phyloP scores from a whole-genome alignment of 164 flowering plant species.

The Santalum album region DNA sequence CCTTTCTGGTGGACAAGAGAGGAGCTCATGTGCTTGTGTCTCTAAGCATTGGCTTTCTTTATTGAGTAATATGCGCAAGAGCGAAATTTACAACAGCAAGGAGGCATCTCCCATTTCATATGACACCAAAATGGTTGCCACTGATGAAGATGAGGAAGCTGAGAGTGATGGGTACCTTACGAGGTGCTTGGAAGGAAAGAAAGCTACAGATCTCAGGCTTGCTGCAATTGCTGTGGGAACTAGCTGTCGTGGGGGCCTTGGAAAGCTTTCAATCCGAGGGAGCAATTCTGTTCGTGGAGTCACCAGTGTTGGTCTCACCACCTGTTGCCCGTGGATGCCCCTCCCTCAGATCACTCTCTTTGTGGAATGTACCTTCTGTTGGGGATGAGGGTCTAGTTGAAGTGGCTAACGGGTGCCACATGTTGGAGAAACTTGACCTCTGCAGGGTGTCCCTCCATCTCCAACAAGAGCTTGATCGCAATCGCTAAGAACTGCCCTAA shows the following conservation, averaged over 20 bases:
- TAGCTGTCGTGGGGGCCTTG: constrained; percentile 56
- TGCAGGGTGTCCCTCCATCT: constrained; percentile 35
- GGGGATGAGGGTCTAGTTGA: constrained; percentile 47
- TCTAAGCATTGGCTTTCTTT: constrained; percentile 75
- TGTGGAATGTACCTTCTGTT: constrained; percentile 37
- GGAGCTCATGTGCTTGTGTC: constrained; percentile 60
- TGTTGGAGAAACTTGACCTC: constrained; percentile 44
- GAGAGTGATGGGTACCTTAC: constrained; percentile 52
- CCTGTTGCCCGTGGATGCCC: constrained; percentile 67
- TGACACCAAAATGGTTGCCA: constrained; percentile 17
- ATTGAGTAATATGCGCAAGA: constrained; percentile 36
- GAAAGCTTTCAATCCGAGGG: constrained; percentile 58
- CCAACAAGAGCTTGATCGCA: constrained; percentile 37
- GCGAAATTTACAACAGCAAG: constrained; percentile 24
- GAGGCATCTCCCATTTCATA: constrained; percentile 7
- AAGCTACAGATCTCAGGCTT: constrained; percentile 65
- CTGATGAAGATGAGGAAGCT: constrained; percentile 23
- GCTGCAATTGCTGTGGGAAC: constrained; percentile 76
- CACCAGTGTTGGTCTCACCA: constrained; percentile 45
- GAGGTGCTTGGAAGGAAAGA: constrained; percentile 65
- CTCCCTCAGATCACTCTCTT: constrained; percentile 36
- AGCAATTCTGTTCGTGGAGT: constrained; percentile 37
- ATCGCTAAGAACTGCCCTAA: constrained; percentile 41
- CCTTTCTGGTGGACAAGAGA: constrained; percentile 41
- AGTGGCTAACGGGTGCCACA: constrained; percentile 38